These are phyloP conservation scores for Raffaelea ambrosiae DNA, from an alignment of 2,329 filamentous ascomycete species.

Conservation along the genomic window DNA sequence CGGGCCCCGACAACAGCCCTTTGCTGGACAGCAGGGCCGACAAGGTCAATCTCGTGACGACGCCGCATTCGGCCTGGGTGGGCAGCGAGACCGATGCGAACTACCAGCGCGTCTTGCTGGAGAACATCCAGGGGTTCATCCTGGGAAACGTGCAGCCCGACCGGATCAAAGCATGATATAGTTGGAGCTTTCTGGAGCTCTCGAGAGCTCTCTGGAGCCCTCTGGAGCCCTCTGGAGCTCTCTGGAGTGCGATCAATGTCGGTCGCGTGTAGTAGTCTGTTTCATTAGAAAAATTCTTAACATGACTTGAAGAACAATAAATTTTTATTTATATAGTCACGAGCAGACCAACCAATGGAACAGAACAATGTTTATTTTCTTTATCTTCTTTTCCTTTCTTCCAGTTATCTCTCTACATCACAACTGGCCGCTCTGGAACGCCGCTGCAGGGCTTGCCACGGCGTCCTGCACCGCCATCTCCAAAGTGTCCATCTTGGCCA, in stretches of 20 bases:
- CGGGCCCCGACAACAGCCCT: slow-evolving; percentile 9
- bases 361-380: not conserved
- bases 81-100: slow-evolving; percentile 10
- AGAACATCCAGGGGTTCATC: slow-evolving; percentile 10
- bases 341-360: not conserved
- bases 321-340: not conserved
- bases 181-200: not conserved
- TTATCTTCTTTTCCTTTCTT: not conserved
- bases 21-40: slow-evolving; percentile 6
- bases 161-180: slow-evolving; percentile 2
- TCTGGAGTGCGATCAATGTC: too few relatives aligned
- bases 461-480: slow-evolving; percentile 7
- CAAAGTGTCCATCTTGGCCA: slow-evolving; percentile 9
- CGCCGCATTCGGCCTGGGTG: slow-evolving; percentile 13
- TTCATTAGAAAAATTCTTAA: too few relatives aligned
- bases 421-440: slow-evolving; percentile 10
- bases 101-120: slow-evolving; percentile 7
- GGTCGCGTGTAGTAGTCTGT: too few relatives aligned
- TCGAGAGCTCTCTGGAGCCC: too few relatives aligned
- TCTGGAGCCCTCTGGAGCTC: too few relatives aligned
- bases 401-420: not conserved
- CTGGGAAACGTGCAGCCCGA: not conserved
- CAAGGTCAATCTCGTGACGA: slow-evolving; percentile 12
- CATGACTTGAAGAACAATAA: too few relatives aligned
- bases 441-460: slow-evolving; percentile 1